Percentiles rank a stretch among this genome's conserved stretches.
Evolutionary conservation across 169 alveolate genomes (phyloP).

Genomic region (Plasmodium chabaudi): DNA sequence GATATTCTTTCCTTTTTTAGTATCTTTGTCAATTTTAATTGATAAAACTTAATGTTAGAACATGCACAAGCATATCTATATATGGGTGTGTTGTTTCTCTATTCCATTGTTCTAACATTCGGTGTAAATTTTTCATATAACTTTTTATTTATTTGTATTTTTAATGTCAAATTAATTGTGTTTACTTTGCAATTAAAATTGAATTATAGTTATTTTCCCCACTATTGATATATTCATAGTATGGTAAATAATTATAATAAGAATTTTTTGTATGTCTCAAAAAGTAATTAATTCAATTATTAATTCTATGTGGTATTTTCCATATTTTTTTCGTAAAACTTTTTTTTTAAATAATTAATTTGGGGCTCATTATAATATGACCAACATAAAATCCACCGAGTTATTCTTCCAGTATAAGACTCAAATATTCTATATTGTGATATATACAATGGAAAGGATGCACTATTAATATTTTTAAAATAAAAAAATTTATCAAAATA

Average conservation of each 20-base stretch:
- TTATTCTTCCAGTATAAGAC: conserved; percentile 79
- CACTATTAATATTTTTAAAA: conserved; percentile 20
- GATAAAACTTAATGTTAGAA: neutral
- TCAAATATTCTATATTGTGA: conserved; percentile 83
- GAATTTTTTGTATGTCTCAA: too few relatives aligned
- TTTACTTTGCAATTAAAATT: too few relatives aligned
- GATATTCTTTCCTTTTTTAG: conserved; percentile 42
- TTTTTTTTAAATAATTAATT: conserved; percentile 37
- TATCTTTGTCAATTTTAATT: conserved; percentile 20
- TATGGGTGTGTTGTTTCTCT: neutral
- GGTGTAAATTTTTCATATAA: too few relatives aligned
- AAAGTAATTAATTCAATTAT: too few relatives aligned
- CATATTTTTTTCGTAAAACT: conserved; percentile 2
- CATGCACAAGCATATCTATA: neutral
- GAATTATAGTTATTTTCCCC: too few relatives aligned
- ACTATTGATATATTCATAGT: too few relatives aligned
- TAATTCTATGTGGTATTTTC: too few relatives aligned
- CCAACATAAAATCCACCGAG: conserved; percentile 86
- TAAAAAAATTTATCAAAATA: conserved; percentile 16
- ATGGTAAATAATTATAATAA: too few relatives aligned
- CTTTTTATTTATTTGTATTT: too few relatives aligned
- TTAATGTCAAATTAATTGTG: too few relatives aligned
- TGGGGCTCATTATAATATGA: conserved; percentile 82
- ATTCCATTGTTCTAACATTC: too few relatives aligned
- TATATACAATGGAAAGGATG: conserved; percentile 66